Base-by-base conservation (phyloP, 1,284 basidiomycete species). In the Pseudozyma sp. region DNA sequence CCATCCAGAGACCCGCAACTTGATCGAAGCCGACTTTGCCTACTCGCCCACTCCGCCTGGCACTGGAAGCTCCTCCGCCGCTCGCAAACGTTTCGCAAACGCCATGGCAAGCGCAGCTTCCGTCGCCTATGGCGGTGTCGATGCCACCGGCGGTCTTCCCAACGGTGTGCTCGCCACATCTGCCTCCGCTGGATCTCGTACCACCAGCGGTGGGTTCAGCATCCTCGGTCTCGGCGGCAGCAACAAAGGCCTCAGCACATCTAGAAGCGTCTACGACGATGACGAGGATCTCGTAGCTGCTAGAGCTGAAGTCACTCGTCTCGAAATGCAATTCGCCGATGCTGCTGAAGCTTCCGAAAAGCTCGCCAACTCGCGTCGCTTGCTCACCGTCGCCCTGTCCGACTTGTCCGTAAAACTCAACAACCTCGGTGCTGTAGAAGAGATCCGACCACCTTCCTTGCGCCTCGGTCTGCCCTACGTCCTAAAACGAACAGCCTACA, bases 1-100 rank as follows among this genome's bases (percentile, higher is more conserved):
- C 45, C 72, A 80, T 61, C 67, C 64, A 7, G 81, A 83, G 55
- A 78, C 75, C 29, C 68, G 79, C 47, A 70, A 61, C 17, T 72
- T 83, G 24, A 63, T 83, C 60, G 81, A 83, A 44, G 71, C 80
- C 37, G 78, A 82, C 53, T 83, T 78, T 54, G 71, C 71, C 51
- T 83, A 83, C 44, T 62, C 68, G 30, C 81, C 81, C 7, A 62
- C 68, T 1, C 65, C 72, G 2, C 78, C 78, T 1, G 63, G 66
- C 9, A 59, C 69, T 6, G 72, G 66, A 17, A 69, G 69, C 67
- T 69, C 68, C 19, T 58, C 73, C 7, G 69, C 69, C 1, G 76
- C 76, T n/a, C 51, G 75, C 7, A 77, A 77, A 45, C 57, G 75
- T 6, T 77, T 77, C 44, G 63, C 68, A 19, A 71, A 74, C 30